phyloP scores from a whole-genome alignment of 805 yeast genomes.

The Metschnikowia vanudenii region DNA sequence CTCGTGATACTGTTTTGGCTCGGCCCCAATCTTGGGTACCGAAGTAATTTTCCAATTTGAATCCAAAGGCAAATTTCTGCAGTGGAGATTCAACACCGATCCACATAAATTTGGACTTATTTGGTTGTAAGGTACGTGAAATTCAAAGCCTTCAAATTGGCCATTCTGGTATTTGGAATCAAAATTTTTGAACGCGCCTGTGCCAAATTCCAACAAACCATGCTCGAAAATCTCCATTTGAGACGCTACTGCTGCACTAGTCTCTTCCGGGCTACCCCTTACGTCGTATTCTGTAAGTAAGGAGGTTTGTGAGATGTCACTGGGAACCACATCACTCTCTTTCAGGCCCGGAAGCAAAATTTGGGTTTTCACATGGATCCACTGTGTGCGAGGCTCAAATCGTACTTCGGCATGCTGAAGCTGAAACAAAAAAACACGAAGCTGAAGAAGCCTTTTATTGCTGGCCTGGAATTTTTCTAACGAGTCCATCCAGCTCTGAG shows the following conservation, averaged over 20 bases:
- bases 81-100: neutral
- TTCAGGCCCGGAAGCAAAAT: neutral
- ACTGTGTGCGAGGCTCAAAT: conserved; percentile 4
- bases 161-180: neutral
- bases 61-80: no score
- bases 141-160: neutral
- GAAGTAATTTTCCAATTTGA: neutral
- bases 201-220: neutral
- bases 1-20: neutral
- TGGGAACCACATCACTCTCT: neutral
- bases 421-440: neutral
- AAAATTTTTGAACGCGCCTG: neutral
- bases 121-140: neutral
- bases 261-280: neutral
- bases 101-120: neutral
- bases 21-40: neutral
- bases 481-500: no score
- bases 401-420: conserved; percentile 2
- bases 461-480: neutral
- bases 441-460: neutral
- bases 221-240: neutral
- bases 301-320: neutral
- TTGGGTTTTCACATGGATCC: conserved; percentile 4
- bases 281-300: no score
- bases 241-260: neutral